Evolutionary conservation across 2,329 filamentous ascomycete species (phyloP), one percentile per base, ranked within the genome.

Genomic region (Stagonosporopsis tanaceti): DNA sequence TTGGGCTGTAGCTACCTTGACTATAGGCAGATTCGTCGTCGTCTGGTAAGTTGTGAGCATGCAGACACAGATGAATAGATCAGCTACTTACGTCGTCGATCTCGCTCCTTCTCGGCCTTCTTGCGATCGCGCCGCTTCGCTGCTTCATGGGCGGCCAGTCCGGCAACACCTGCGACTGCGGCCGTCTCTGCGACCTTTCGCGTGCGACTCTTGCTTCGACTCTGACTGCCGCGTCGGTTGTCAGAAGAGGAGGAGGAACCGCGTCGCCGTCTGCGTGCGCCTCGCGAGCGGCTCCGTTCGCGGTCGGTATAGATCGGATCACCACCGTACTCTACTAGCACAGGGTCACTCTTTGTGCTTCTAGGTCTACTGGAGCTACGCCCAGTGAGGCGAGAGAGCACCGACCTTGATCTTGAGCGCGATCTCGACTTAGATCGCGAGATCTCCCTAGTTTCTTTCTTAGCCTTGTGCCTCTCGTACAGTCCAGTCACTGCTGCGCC

Each of bases 281-380:
- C 62, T 38, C 61, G 66, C 25, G 65, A 59, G 32, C 62, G 67
- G 50, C 67, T 69, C 44, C 72, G 69, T 25, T 77, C 65, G 42
- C 56, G 56, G 58, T 84, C 84, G 65, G 84, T 82, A 64, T 85
- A 82, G 52, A 89, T 84, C 7, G 86, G 86, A 68, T 85, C 83
- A 69, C 83, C 81, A 62, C 86, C 87, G 72, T 89, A 89, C 71
- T 87, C 86, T 76, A 89, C 86, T 74, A 88, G 75, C 58, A 79
- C 81, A 68, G 78, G 76, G 68, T 82, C 78, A 76, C 77, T 79
- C 61, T 77, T 74, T 67, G 81, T 70, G 71, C 72, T 77, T 64
- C 75, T 71, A 59, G 73, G 72, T 74, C 76, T 70, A 69, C 79
- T 65, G 56, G 64, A 66, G 62, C 57, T 68, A 41, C 65, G 67